Evolutionary conservation across 306 rosid genomes (phyloP), one percentile per base, ranked within the genome.

Genomic region (Dalbergia oliveri): DNA sequence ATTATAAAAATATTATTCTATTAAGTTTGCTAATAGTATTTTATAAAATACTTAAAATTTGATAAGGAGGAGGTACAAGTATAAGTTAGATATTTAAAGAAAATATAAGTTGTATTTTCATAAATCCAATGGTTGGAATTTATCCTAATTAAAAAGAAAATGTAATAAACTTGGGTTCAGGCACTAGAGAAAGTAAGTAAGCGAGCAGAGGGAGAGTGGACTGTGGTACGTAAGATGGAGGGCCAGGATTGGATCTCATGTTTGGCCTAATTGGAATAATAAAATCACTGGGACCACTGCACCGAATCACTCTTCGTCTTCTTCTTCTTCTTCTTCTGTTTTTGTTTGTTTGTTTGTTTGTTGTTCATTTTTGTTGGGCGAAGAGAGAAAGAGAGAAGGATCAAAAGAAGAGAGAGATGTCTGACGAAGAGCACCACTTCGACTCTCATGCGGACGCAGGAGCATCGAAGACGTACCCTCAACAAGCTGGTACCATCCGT

Each of bases 371-470:
- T 44, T 44, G 50, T 10, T 44, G 11, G 54, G 54, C 54, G 21
- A 1, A 8, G 33, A n/a, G 41, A 4, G 14, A 12, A 4, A 9
- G 18, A 57, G 65, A 62, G 35, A 54, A 23, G n/a, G 5, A 37
- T 37, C 41, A 37, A 37, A 37, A 57, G 12, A 43, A 51, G 43
- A 11, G 37, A 18, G 12, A 57, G 9, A 89, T 89, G 97, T 91
- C 92, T 11, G 97, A 89, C 80, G 89, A 91, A 67, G 97, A 91
- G 73, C 92, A 91, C 81, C 93, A 91, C 62, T 91, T 91, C 69
- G 93, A 91, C 56, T 83, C 93, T 14, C 85, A 84, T 16, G 96
- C 90, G 11, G 93, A 89, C 58, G 91, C 93, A 4, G 96, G 96
- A 10, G 93, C 96, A 0, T 91, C 96, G 49, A 87, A 91, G 82